Evolutionary conservation across 805 yeast species (phyloP).

Genomic region (Wickerhamomyces ciferrii): DNA sequence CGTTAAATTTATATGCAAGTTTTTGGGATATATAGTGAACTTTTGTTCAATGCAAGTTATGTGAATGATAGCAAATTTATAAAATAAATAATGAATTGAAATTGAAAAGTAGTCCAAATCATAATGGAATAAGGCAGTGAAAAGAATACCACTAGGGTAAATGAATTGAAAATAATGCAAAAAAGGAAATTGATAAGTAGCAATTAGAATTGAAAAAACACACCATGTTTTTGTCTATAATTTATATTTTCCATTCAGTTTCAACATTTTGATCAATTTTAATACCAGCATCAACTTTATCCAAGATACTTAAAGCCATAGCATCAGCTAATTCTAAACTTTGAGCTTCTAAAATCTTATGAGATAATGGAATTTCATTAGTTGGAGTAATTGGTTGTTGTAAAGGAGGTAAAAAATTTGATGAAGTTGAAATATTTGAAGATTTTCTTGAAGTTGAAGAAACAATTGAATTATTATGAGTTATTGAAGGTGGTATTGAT

Average conservation of each 20-base stretch:
- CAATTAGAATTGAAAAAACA: not conserved
- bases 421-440: not conserved
- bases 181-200: no score
- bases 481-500: not conserved
- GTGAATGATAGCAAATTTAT: not conserved
- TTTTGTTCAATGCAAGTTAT: not conserved
- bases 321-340: constrained; percentile 21
- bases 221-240: no score
- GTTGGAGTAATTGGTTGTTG: not conserved
- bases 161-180: no score
- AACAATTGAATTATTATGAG: not conserved
- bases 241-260: constrained; percentile 20
- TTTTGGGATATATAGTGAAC: not conserved
- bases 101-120: no score
- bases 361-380: not conserved
- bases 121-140: no score
- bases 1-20: not conserved
- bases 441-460: not conserved
- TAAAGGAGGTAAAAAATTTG: not conserved
- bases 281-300: constrained; percentile 15
- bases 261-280: constrained; percentile 3
- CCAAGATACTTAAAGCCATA: constrained; percentile 21
- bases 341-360: not conserved
- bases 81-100: no score
- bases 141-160: no score